Evolutionary conservation across 768 basidiomycete species (phyloP).

Genomic region (Suillus decipiens): DNA sequence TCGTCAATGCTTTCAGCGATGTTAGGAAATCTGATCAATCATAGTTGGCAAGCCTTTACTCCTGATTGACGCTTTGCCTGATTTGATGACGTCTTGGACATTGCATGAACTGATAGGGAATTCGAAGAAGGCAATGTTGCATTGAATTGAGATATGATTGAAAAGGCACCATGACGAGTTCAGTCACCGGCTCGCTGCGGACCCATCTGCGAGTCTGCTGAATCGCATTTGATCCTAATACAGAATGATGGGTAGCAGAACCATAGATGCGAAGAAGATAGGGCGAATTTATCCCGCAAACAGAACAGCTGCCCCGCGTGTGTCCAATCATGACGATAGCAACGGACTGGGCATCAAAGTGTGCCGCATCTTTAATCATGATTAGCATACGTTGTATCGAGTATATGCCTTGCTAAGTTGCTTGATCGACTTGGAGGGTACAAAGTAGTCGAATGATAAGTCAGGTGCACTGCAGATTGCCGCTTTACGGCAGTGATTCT

Average conservation of each 20-base stretch:
- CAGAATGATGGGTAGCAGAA: neutral
- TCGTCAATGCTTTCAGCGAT: conserved; percentile 1
- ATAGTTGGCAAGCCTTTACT: conserved; percentile 1
- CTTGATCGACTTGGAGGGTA: conserved; percentile 1
- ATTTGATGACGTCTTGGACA: conserved; percentile 9
- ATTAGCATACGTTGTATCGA: neutral
- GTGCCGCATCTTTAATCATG: neutral
- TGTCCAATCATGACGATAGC: neutral
- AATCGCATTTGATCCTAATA: conserved; percentile 1
- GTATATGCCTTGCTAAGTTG: conserved; percentile 3
- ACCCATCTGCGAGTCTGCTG: neutral
- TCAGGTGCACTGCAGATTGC: neutral
- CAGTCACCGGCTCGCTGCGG: conserved; percentile 3
- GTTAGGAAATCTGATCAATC: conserved; percentile 11
- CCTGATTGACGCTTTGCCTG: conserved; percentile 8
- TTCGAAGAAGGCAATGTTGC: conserved; percentile 8
- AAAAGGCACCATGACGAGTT: neutral
- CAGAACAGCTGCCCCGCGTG: neutral
- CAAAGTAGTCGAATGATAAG: neutral
- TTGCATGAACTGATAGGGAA: conserved; percentile 9
- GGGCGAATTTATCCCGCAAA: neutral
- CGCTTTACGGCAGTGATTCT: conserved; percentile 3
- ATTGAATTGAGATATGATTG: neutral
- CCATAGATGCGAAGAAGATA: neutral
- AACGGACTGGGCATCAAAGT: neutral